Base-by-base conservation (phyloP, 371 early-diverging fungal genomes). In the Syncephalis fuscata region DNA sequence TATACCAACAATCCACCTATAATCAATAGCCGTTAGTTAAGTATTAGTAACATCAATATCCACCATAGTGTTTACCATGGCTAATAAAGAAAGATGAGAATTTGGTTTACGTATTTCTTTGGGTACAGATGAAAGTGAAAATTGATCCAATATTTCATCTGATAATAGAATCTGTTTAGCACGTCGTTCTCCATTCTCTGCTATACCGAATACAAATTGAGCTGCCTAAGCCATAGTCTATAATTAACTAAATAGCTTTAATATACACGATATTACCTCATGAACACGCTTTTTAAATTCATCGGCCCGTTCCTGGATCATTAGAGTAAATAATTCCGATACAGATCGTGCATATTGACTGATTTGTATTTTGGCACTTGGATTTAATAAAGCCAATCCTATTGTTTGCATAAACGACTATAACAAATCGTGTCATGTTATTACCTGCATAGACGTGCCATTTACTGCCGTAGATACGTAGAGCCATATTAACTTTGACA, bases 391-490 rank as follows among this genome's bases (percentile, higher is more conserved):
- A 2, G 94, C 94, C 20, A 95, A 70, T 0, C 88, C 83, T 74
- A 56, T n/a, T n/a, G n/a, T n/a, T n/a, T n/a, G n/a, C n/a, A n/a
- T n/a, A n/a, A n/a, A n/a, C n/a, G n/a, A n/a, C n/a, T n/a, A n/a
- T n/a, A n/a, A n/a, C n/a, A n/a, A n/a, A n/a, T n/a, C n/a, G 14
- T 7, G 11, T 4, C 11, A 32, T 32, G 22, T 27, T 16, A 48
- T 52, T 54, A 66, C 88, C 91, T 1, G 88, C 88, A 61, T 92
- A 92, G 2, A 92, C 95, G 62, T 96, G 96, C 91, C 92, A 96
- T 59, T 93, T 92, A 66, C 78, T 86, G 51, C 78, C 79, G 48
- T 87, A 91, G 50, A 96, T 94, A 39, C 94, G 76, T 56, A 94
- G 61, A 1, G 90, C 75, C 60, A 91, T 85, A 50, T 82, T 78